Base-by-base conservation (phyloP, 345 rosid genomes). In the Pseudoturritis turrita region DNA sequence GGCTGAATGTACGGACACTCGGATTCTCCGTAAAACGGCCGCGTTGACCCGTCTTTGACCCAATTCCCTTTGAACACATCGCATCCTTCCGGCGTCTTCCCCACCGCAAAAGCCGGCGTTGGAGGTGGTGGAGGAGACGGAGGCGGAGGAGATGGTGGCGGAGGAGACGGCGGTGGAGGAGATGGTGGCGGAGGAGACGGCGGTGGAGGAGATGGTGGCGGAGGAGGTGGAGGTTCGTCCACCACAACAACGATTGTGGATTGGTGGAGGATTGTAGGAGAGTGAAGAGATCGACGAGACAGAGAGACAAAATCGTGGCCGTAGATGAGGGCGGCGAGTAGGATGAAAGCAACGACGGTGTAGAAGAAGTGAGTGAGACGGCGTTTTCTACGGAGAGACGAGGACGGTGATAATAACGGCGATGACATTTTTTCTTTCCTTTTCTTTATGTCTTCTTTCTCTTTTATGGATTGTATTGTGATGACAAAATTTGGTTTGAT, bases 1-100 rank as follows among this genome's bases (percentile, higher is more conserved):
- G 96, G 97, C 65, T 86, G 96, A 14, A 93, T 87, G 76, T 90
- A 90, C n/a, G 97, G 97, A 76, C 97, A 90, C 37, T 90, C 90
- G 12, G 82, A 85, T 78, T 93, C 98, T 44, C 77, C 8, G 65
- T 93, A 93, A 10, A 71, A 80, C 26, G 97, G 98, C 25, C 89
- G 78, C 12, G 66, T 78, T 51, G 65, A 73, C 80, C 82, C 77
- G 63, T 90, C 98, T 79, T 80, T 59, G 28, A 93, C 86, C 98
- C 98, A 93, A 25, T 74, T 82, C 35, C 98, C 98, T 19, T 75
- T 83, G 80, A 83, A 93, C 55, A 84, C 60, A 35, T 90, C 90
- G 61, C 98, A 93, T 4, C 88, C 88, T 62, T 85, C 92, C 43
- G 78, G 80, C 5, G 71, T 47, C 65, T 79, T 83, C 82, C 77